Evolutionary conservation across 805 yeast species (phyloP).

Genomic region (Starmera amethionina): DNA sequence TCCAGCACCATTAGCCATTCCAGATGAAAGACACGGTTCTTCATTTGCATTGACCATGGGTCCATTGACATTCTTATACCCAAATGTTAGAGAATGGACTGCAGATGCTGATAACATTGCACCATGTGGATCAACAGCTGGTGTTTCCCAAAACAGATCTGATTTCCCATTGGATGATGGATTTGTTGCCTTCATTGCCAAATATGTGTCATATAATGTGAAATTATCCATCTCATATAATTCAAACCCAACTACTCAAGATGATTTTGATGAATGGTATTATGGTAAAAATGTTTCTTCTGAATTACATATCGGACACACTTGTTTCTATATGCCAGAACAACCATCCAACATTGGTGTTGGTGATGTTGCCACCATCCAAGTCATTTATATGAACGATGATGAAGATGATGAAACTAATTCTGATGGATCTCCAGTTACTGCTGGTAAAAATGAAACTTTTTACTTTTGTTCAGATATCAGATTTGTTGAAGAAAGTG

Average conservation of each 20-base stretch:
- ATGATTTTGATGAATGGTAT: conserved; percentile 31
- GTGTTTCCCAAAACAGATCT: conserved; percentile 26
- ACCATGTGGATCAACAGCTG: conserved; percentile 34
- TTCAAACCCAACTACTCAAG: conserved; percentile 26
- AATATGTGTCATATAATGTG: conserved; percentile 29
- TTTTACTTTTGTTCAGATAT: conserved; percentile 38
- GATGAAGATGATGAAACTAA: conserved; percentile 12
- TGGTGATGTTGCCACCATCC: conserved; percentile 36
- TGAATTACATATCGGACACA: conserved; percentile 34
- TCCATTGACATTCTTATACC: conserved; percentile 26
- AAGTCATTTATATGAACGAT: conserved; percentile 30
- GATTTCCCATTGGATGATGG: conserved; percentile 38
- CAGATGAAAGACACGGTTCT: conserved; percentile 15
- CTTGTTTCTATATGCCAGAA: conserved; percentile 36
- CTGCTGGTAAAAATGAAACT: conserved; percentile 27
- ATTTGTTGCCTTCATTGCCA: conserved; percentile 35
- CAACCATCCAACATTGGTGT: conserved; percentile 24
- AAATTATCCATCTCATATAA: conserved; percentile 31
- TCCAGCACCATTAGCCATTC: conserved; percentile 8
- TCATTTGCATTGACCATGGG: conserved; percentile 17
- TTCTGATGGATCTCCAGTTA: conserved; percentile 23
- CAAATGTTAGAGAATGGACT: conserved; percentile 35
- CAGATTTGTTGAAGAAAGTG: conserved; percentile 31
- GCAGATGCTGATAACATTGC: conserved; percentile 34
- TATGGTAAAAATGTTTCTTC: conserved; percentile 26